Base-by-base conservation (phyloP, 805 yeast species). In the Candida fluviatilis region DNA sequence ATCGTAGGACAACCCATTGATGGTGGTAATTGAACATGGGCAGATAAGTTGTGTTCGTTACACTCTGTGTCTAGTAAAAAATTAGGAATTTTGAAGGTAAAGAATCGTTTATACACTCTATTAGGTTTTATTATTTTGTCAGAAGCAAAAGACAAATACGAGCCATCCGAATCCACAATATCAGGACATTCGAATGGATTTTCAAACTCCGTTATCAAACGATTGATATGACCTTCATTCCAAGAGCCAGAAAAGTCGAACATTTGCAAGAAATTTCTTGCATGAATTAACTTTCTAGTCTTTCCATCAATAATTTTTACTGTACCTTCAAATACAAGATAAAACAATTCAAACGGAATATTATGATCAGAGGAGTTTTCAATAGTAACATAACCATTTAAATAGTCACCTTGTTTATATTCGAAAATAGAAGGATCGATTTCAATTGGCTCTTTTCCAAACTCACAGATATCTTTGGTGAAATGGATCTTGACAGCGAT, bases 391-490 rank as follows among this genome's bases (percentile, higher is more conserved):
- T 71, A 76, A 0, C 91, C 91, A 49, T 76, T 71, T 11, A 83
- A 64, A 15, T 67, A 66, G 51, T 82, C 89, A n/a, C 87, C 87
- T 10, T 82, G 80, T 14, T 75, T 75, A 51, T 75, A 83, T 52
- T 80, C 85, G 44, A 46, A 55, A 17, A 51, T 39, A 39, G 58
- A 54, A 5, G 61, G 58, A 37, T 64, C 62, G 4, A 66, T 56
- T 18, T 47, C 41, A 23, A 47, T 55, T 4, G 66, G 66, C 1
- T 27, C 38, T 36, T 49, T 44, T 4, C 63, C 63, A 2, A 45
- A 18, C 30, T 54, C 47, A 17, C 69, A 59, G 13, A 64, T 55
- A 10, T 62, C 61, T 34, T 60, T 57, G 3, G 70, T 67, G 45
- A 64, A 66, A 25, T 47, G 48, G 15, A 63, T 45, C 3, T 52